Conservation (phyloP, 2,329 filamentous ascomycete species). For the Phialocephala subalpina region DNA sequence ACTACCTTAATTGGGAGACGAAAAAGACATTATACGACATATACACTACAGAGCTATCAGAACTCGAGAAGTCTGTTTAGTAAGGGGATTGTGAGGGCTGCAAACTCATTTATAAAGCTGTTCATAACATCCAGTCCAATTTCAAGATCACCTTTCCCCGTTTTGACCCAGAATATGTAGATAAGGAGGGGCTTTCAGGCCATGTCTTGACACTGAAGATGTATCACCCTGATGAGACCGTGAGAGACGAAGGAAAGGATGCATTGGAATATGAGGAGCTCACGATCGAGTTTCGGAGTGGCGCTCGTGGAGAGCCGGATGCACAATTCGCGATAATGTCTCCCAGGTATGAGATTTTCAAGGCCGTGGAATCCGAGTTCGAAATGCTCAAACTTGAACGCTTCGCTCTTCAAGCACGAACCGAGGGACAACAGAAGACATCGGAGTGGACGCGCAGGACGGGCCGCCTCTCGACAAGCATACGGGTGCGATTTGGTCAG, state of each 20-base stretch:
- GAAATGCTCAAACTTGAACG: neutral
- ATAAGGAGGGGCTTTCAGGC: neutral
- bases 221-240: neutral
- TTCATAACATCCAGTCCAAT: neutral
- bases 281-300: neutral
- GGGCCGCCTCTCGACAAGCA: neutral
- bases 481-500: neutral
- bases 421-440: neutral
- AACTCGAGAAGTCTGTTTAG: neutral
- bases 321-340: neutral
- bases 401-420: neutral
- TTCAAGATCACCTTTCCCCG: neutral
- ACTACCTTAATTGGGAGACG: neutral
- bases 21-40: neutral
- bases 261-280: neutral
- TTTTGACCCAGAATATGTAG: neutral
- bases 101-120: neutral
- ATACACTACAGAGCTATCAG: neutral
- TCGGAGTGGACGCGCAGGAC: neutral
- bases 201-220: neutral
- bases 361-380: neutral
- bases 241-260: neutral
- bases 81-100: neutral
- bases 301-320: neutral
- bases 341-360: neutral